These are phyloP conservation scores for Lepidium africanum DNA, from an alignment of 345 rosid genomes.

Conservation along the genomic window DNA sequence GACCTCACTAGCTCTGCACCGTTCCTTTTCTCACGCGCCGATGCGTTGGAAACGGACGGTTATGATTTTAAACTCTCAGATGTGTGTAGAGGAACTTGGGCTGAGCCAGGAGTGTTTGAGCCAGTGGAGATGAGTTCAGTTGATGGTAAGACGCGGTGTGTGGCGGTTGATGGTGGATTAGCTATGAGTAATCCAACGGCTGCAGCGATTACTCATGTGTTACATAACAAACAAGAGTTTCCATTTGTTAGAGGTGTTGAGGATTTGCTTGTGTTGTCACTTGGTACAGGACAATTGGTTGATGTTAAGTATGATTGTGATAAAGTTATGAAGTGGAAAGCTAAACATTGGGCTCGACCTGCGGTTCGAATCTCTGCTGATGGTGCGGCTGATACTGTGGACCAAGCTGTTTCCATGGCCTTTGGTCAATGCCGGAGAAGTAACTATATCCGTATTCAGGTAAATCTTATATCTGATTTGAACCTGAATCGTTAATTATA, in stretches of 20 bases:
- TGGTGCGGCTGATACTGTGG: constrained; percentile 78
- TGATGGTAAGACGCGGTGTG: constrained; percentile 64
- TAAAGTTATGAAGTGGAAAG: constrained; percentile 72
- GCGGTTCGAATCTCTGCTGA: constrained; percentile 70
- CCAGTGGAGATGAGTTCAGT: constrained; percentile 72
- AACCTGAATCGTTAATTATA: not conserved
- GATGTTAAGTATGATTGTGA: constrained; percentile 69
- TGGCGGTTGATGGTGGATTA: constrained; percentile 89
- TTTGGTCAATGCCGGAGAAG: constrained; percentile 68
- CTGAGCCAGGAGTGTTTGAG: constrained; percentile 68
- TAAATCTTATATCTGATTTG: constrained; percentile 9
- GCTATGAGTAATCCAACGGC: constrained; percentile 90
- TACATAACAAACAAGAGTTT: constrained; percentile 93
- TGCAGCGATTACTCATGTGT: constrained; percentile 93
- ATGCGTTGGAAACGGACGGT: constrained; percentile 82
- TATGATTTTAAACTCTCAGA: constrained; percentile 82
- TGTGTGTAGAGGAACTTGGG: constrained; percentile 85
- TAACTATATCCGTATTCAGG: constrained; percentile 91
- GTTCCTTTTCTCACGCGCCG: constrained; percentile 90
- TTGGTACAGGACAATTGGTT: constrained; percentile 76
- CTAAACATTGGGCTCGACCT: constrained; percentile 90
- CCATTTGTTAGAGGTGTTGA: constrained; percentile 95
- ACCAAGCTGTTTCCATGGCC: constrained; percentile 90
- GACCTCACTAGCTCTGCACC: constrained; percentile 87
- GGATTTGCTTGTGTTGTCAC: constrained; percentile 77